Percentiles rank a stretch among this genome's conserved stretches.
These are phyloP conservation scores for Dictyophora rubrovolvata DNA, from an alignment of 768 basidiomycete species.

Conservation along the genomic window DNA sequence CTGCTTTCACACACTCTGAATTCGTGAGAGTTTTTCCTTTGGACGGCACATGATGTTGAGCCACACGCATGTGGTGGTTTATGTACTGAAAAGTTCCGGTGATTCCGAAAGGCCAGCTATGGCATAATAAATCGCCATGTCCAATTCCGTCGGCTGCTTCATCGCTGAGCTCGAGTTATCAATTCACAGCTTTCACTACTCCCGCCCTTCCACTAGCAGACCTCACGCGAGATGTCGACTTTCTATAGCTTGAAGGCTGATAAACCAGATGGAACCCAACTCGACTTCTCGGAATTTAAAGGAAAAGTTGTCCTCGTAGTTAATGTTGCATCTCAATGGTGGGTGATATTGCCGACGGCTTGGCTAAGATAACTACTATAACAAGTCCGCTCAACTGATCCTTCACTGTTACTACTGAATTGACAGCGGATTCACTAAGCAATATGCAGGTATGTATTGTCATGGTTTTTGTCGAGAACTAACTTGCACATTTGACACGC, in stretches of 20 bases:
- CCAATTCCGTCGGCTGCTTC: too few relatives aligned
- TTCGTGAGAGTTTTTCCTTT: too few relatives aligned
- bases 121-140: too few relatives aligned
- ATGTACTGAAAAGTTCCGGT: too few relatives aligned
- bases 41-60: too few relatives aligned
- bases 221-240: constrained; percentile 19
- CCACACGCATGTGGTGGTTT: too few relatives aligned
- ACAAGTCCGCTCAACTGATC: too few relatives aligned
- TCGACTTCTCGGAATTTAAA: constrained; percentile 57
- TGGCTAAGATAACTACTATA: too few relatives aligned
- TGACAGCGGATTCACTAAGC: constrained; percentile 71
- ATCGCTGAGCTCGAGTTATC: too few relatives aligned
- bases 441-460: constrained; percentile 55
- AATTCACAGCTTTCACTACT: background rate
- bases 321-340: constrained; percentile 73
- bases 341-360: constrained; percentile 15
- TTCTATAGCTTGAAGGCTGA: constrained; percentile 68
- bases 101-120: too few relatives aligned
- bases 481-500: background rate
- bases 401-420: background rate
- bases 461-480: background rate
- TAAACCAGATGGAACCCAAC: constrained; percentile 42
- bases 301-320: constrained; percentile 65
- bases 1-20: too few relatives aligned
- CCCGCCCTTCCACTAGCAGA: too few relatives aligned